These are phyloP conservation scores for Venturia nashicola DNA, from an alignment of 2,329 filamentous ascomycete genomes.

Conservation along the genomic window DNA sequence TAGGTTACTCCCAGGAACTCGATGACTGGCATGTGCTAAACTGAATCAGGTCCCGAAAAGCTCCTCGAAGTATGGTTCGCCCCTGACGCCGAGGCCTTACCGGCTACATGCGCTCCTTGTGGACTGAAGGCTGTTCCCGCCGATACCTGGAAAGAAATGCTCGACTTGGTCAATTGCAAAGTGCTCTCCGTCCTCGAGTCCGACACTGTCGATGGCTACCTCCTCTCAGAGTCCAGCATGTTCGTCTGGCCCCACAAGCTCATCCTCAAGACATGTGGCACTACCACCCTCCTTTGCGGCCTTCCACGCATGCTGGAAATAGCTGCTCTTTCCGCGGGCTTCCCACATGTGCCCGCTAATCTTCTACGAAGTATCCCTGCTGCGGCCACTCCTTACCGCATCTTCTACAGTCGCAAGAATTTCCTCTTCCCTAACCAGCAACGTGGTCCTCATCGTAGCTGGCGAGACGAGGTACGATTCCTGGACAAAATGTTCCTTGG, in stretches of 20 bases:
- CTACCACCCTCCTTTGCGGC: conserved; percentile 82
- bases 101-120: conserved; percentile 54
- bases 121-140: conserved; percentile 78
- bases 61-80: conserved; percentile 97
- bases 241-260: conserved; percentile 99
- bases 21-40: conserved; percentile 14
- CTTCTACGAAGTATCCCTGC: conserved; percentile 55
- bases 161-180: conserved; percentile 97
- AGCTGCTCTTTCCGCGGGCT: conserved; percentile 77
- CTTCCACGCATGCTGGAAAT: conserved; percentile 87
- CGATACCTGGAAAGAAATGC: conserved; percentile 89
- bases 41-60: conserved; percentile 69
- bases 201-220: conserved; percentile 88
- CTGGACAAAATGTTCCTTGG: conserved; percentile 84
- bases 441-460: conserved; percentile 88
- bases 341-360: conserved; percentile 63
- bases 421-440: conserved; percentile 93
- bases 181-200: conserved; percentile 89
- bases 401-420: conserved; percentile 99
- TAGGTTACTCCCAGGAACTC: conserved; percentile 22
- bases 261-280: conserved; percentile 96
- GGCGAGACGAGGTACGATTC: conserved; percentile 89
- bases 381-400: conserved; percentile 79
- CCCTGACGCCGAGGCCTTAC: conserved; percentile 60
- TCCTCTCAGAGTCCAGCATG: conserved; percentile 98